Evolutionary conservation across 2,329 filamentous ascomycete genomes (phyloP), one percentile per base, ranked within the genome.

Genomic region (Didymella arachidicola): DNA sequence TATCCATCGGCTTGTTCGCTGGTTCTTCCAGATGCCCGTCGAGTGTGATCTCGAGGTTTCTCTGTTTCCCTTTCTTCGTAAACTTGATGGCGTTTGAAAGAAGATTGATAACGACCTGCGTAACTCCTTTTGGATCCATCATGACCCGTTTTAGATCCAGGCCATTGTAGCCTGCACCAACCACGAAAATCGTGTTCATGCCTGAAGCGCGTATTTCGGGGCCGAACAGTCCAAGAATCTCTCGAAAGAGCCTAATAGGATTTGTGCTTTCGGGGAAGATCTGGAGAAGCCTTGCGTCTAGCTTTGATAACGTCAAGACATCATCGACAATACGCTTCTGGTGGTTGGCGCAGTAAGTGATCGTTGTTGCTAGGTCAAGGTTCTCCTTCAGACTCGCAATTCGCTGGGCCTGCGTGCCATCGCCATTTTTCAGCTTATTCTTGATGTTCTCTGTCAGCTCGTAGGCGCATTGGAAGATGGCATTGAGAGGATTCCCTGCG

Each of bases 381-480:
- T 86, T 87, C 64, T 82, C 85, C 12, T 80, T 77, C 7, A 90
- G 70, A n/a, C 87, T 75, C 19, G 80, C 77, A 14, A 55, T 85
- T 8, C 25, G 22, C 41, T 85, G 72, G 2, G 72, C 73, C 25
- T 82, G 78, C 4, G 84, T 60, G 26, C 66, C 70, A 70, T 63
- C 82, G 60, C 71, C 82, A 39, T 69, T 78, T 65, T 52, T 77
- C 65, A 66, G 77, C 67, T 62, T 89, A 72, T 61, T 81, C 75
- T 71, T 81, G 78, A 92, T 90, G 71, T 91, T 89, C 66, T 92
- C 89, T 14, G 45, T 50, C 11, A 77, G 74, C 30, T 75, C 70
- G 39, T 77, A 73, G 3, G 88, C 88, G 67, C 88, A 91, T 73
- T 92, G 89, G 22, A 92, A 77, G 39, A 92, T 87, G 4, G 89